These are phyloP conservation scores for Didymella arachidicola DNA, from an alignment of 2,329 filamentous ascomycete species.

Conservation along the genomic window DNA sequence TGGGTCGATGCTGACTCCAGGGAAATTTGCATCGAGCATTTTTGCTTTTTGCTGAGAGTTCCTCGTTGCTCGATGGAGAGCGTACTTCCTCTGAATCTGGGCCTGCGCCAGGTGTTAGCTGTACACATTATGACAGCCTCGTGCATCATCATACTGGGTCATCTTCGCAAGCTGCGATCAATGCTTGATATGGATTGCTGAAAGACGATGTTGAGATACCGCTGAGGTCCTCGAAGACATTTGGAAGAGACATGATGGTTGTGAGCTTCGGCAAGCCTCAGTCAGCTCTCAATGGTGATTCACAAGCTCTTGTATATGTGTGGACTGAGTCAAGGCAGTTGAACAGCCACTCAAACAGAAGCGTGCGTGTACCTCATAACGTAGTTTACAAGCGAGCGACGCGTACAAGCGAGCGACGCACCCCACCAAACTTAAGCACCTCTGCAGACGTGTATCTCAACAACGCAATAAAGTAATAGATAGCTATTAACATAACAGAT, in stretches of 20 bases:
- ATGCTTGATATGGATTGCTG: constrained; percentile 77
- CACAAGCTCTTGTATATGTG: not conserved
- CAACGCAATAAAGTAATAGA: too few species aligned
- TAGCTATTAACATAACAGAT: too few species aligned
- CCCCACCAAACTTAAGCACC: too few species aligned
- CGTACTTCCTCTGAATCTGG: constrained; percentile 76
- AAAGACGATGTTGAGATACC: constrained; percentile 49
- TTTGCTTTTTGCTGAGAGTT: constrained; percentile 79
- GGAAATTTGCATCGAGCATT: constrained; percentile 73
- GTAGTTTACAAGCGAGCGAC: too few species aligned
- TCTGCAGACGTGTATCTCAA: too few species aligned
- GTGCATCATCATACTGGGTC: constrained; percentile 64
- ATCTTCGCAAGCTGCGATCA: constrained; percentile 73
- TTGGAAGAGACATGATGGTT: constrained; percentile 30
- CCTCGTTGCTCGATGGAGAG: constrained; percentile 74
- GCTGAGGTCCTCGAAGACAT: constrained; percentile 52
- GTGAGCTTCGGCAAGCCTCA: not conserved
- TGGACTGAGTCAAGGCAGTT: constrained; percentile 6
- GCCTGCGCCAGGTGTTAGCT: constrained; percentile 53
- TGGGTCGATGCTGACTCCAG: constrained; percentile 76
- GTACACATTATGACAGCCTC: not conserved
- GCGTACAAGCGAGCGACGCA: too few species aligned
- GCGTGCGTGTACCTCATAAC: constrained; percentile 5
- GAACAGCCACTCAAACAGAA: not conserved
- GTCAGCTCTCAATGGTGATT: not conserved